A percentile compares a stretch with the other conserved stretches of the same genome.
Evolutionary conservation across 2,329 filamentous ascomycete genomes (phyloP).

Genomic region (Trichoderma harzianum): DNA sequence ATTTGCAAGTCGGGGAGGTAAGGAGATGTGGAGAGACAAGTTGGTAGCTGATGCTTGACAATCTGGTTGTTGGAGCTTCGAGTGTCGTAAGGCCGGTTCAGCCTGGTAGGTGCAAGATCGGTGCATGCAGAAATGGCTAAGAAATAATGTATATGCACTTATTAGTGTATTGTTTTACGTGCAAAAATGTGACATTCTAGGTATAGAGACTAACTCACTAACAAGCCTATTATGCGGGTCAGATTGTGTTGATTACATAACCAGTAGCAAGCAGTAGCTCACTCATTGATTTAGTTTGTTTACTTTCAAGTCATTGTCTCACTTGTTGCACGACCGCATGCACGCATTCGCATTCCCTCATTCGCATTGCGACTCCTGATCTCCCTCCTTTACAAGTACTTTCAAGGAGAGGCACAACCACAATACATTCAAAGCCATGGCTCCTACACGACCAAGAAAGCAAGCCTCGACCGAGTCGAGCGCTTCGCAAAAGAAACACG

Average conservation of each 20-base stretch:
- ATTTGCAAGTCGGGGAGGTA: not conserved
- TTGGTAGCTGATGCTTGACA: not conserved
- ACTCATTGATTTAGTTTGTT: slow-evolving; percentile 2
- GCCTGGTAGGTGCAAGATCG: slow-evolving; percentile 33
- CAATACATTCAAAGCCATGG: slow-evolving; percentile 39
- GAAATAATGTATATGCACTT: not conserved
- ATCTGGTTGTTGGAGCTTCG: slow-evolving; percentile 23
- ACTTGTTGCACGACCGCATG: not conserved
- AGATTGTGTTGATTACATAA: not conserved
- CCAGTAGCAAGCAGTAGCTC: not conserved
- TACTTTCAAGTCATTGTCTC: slow-evolving; percentile 4
- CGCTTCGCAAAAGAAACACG: slow-evolving; percentile 17
- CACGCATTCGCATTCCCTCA: slow-evolving; percentile 1
- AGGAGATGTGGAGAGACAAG: not conserved
- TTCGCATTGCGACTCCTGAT: not conserved
- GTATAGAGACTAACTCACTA: not conserved
- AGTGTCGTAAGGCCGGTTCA: slow-evolving; percentile 45
- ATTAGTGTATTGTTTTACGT: accelerated
- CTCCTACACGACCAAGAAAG: slow-evolving; percentile 42
- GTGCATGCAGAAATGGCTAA: not conserved
- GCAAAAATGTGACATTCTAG: accelerated
- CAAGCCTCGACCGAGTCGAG: slow-evolving; percentile 27
- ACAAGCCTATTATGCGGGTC: not conserved
- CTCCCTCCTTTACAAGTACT: slow-evolving; percentile 9
- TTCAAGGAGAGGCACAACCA: not conserved